A percentile compares a stretch with the other conserved stretches of the same genome.
phyloP scores from a whole-genome alignment of 2,329 filamentous ascomycete species.

The Diaporthe nobilis region DNA sequence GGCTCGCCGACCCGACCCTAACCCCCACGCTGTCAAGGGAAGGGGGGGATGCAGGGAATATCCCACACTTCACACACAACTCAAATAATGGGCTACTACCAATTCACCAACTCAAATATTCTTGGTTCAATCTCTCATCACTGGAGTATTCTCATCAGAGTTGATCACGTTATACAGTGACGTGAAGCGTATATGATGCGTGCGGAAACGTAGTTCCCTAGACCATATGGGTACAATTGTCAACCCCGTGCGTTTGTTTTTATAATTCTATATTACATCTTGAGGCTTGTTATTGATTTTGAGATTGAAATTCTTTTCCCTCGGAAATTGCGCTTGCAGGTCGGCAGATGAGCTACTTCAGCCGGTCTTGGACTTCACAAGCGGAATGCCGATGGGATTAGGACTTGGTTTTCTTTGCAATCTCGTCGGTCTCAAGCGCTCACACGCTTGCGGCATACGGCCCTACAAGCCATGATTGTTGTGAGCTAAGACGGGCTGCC shows the following conservation, averaged over 20 bases:
- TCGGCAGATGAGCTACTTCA: too few species aligned
- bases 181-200: background rate
- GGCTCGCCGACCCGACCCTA: conserved; percentile 7
- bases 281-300: background rate
- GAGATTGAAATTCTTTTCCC: background rate
- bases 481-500: background rate
- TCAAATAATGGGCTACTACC: background rate
- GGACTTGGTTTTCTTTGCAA: background rate
- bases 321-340: background rate
- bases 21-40: background rate
- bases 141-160: fast-evolving
- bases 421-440: background rate
- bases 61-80: too few species aligned
- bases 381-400: background rate
- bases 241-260: too few species aligned
- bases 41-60: too few species aligned
- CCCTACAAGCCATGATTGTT: background rate
- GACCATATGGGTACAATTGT: too few species aligned
- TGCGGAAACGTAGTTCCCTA: background rate
- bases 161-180: background rate
- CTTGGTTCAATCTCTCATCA: background rate
- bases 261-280: too few species aligned
- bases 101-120: background rate
- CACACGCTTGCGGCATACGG: background rate
- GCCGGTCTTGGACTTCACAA: background rate